Conservation (phyloP, 164 flowering plant species). For the Malania oleifera region DNA sequence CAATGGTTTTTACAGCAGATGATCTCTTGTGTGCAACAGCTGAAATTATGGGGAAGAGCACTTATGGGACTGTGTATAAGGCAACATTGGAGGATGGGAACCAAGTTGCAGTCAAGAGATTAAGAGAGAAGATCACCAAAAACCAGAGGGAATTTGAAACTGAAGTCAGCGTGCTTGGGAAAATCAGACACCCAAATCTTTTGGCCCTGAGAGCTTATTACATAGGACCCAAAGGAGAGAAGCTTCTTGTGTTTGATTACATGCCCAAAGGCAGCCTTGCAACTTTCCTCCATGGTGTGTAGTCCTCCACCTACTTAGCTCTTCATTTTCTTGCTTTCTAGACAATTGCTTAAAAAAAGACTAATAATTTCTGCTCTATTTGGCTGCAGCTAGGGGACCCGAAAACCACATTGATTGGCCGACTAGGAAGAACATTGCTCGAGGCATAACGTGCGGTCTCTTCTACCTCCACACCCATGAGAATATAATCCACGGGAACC, state of each 20-base stretch:
- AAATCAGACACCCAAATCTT: neutral
- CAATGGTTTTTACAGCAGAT: constrained; percentile 1
- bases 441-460: constrained; percentile 63
- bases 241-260: constrained; percentile 18
- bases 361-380: neutral
- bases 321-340: neutral
- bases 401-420: constrained; percentile 69
- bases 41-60: constrained; percentile 8
- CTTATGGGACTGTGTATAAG: constrained; percentile 2
- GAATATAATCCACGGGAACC: constrained; percentile 76
- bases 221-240: constrained; percentile 11
- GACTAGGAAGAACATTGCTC: constrained; percentile 78
- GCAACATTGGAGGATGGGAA: constrained; percentile 3
- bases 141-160: neutral
- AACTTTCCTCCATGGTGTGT: constrained; percentile 90
- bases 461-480: constrained; percentile 62
- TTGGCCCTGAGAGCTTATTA: constrained; percentile 1
- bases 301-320: neutral
- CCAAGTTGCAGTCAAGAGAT: constrained; percentile 1
- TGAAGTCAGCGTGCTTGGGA: neutral
- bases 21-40: constrained; percentile 2
- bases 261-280: constrained; percentile 71
- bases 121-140: constrained; percentile 1
- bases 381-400: constrained; percentile 75
- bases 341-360: neutral